phyloP scores from a whole-genome alignment of 1,139 yeast species.

The Meyerozyma carpophila region DNA sequence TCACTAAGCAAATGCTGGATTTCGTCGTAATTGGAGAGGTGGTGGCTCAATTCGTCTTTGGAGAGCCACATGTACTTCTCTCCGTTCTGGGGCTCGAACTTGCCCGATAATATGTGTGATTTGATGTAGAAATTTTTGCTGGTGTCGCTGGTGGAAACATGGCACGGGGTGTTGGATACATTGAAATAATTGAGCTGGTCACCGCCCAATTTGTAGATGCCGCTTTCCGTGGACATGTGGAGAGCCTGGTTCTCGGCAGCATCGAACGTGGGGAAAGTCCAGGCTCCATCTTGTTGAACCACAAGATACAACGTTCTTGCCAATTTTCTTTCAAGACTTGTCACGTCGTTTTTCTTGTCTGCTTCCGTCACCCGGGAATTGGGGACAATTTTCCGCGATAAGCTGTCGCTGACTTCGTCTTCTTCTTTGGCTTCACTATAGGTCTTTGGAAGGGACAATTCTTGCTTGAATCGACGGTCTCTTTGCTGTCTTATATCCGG shows the following conservation, averaged over 20 bases:
- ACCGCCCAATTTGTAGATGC: slow-evolving; percentile 71
- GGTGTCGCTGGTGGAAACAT: slow-evolving; percentile 37
- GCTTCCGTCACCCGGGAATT: slow-evolving; percentile 75
- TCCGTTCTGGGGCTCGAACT: slow-evolving; percentile 49
- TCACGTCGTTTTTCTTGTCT: slow-evolving; percentile 55
- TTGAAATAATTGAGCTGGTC: slow-evolving; percentile 76
- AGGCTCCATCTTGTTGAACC: slow-evolving; percentile 46
- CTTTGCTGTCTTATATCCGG: slow-evolving; percentile 87
- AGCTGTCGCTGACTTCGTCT: slow-evolving; percentile 37
- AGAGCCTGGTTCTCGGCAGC: slow-evolving; percentile 40
- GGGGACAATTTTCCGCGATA: slow-evolving; percentile 65
- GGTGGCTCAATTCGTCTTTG: slow-evolving; percentile 65
- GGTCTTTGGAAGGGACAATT: slow-evolving; percentile 61
- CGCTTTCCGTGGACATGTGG: slow-evolving; percentile 71
- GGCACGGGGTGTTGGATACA: slow-evolving; percentile 85
- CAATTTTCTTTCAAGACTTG: slow-evolving; percentile 73
- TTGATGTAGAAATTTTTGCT: slow-evolving; percentile 67
- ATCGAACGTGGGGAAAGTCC: slow-evolving; percentile 75
- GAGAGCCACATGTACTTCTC: slow-evolving; percentile 71
- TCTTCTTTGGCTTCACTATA: slow-evolving; percentile 34
- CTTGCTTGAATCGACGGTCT: slow-evolving; percentile 82
- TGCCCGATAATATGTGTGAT: slow-evolving; percentile 88
- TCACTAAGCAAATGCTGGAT: slow-evolving; percentile 50
- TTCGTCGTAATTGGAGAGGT: slow-evolving; percentile 54
- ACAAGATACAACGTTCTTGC: slow-evolving; percentile 76